Base-by-base conservation (phyloP, 495 filamentous ascomycete genomes). In the Pyronema omphalodes region DNA sequence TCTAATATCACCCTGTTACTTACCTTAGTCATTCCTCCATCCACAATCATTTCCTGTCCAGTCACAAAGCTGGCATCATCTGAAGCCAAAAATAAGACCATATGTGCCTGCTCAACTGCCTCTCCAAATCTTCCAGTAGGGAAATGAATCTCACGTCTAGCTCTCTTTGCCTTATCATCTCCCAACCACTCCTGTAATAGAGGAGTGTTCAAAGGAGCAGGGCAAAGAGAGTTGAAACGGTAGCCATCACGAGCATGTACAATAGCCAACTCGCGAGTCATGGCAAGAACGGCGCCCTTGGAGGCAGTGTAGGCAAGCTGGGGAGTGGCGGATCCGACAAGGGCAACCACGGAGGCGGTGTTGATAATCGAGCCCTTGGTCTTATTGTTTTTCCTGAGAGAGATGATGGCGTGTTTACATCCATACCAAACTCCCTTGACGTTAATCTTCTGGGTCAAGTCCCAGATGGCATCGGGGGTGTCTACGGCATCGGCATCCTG, bases 381-480 rank as follows among this genome's bases (percentile, higher is more conserved):
- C 76, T 96, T 98, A 19, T 74, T 74, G 71, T 88, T 74, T 51
- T 76, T 78, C n/a, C 88, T 81, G 59, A 98, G 68, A 5, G 82
- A 76, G 15, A 89, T 69, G 43, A 98, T 80, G 0, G 89, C 86
- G 68, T 98, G 85, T 76, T 95, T 98, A 71, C 76, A 81, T 0
- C 91, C 91, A 67, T 78, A 95, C 91, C 91, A 95, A 0, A 98
- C 91, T 11, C 91, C 91, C 75, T 98, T 98, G 60, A 95, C 91
- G 68, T 98, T 98, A 73, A 96, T 91, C 56, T 74, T 76, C 53
- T 93, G 86, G 6, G 91, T 98, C 53, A 88, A 70, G 63, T 98
- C 87, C 91, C 91, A 98, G 70, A 98, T 87, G 53, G 76, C 77
- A 70, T 95, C 87, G 9, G 84, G 79, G 1, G 87, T 94, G 54